Evolutionary conservation across 176 grass and related monocot species (phyloP).

Genomic region (Aegilops bicornis): DNA sequence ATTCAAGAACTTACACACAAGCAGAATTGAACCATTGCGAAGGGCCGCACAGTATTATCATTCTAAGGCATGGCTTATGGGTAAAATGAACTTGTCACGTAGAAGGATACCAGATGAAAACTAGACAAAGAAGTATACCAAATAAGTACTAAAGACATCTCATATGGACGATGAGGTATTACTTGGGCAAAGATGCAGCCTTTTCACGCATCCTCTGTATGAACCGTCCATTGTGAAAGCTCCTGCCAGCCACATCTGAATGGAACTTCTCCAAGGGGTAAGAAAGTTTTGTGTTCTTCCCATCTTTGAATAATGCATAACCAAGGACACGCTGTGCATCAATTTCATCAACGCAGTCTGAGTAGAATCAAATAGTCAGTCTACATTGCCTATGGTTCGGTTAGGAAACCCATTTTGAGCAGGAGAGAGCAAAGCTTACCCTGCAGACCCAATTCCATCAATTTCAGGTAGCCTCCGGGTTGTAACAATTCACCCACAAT

Average conservation of each 20-base stretch:
- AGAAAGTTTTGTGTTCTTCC: constrained; percentile 68
- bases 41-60: not conserved
- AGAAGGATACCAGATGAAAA: not conserved
- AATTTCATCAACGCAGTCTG: constrained; percentile 95
- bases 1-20: not conserved
- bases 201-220: constrained; percentile 96
- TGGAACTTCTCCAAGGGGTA: constrained; percentile 94
- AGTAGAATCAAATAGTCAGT: constrained; percentile 16
- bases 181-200: constrained; percentile 76
- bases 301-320: constrained; percentile 95
- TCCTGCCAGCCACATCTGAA: constrained; percentile 88
- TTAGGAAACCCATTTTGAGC: not conserved
- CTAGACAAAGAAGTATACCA: not conserved
- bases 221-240: constrained; percentile 96
- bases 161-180: constrained; percentile 18
- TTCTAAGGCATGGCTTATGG: not conserved
- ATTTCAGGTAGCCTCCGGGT: constrained; percentile 90
- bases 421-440: constrained; percentile 41
- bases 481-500: constrained; percentile 97
- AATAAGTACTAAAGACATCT: not conserved
- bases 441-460: constrained; percentile 82
- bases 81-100: not conserved
- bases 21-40: not conserved
- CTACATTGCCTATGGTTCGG: not conserved
- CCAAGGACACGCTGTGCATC: constrained; percentile 91